These are phyloP conservation scores for Paracoccidioides lutzii DNA, from an alignment of 2,329 filamentous ascomycete genomes.

Conservation along the genomic window DNA sequence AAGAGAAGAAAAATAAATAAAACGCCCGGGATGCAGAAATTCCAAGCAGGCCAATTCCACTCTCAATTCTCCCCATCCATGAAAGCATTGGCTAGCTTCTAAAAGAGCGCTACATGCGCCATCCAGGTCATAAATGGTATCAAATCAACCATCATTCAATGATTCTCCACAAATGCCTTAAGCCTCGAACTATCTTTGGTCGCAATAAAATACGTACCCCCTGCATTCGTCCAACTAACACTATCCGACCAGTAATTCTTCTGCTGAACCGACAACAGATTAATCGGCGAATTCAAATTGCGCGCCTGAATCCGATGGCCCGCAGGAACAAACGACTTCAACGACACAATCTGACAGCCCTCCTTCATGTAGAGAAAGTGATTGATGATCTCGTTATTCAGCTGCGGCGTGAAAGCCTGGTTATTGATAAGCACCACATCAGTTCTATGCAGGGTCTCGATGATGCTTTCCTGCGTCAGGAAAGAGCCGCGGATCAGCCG, in stretches of 20 bases:
- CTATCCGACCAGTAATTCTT: conserved; percentile 55
- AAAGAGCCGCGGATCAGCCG: conserved; percentile 75
- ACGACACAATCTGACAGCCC: conserved; percentile 76
- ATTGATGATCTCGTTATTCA: conserved; percentile 73
- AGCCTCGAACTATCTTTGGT: conserved; percentile 54
- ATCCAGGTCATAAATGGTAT: not conserved
- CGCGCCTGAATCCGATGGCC: conserved; percentile 60
- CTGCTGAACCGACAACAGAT: conserved; percentile 64
- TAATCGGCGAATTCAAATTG: conserved; percentile 68
- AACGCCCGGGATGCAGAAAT: not conserved
- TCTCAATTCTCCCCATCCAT: not conserved
- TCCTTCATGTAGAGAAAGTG: conserved; percentile 90
- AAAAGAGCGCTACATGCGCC: not conserved
- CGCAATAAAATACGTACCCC: conserved; percentile 79
- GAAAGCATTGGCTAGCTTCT: not conserved
- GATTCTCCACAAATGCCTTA: conserved; percentile 35
- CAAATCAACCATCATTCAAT: conserved; percentile 11
- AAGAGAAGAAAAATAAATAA: not conserved
- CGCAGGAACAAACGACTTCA: conserved; percentile 80
- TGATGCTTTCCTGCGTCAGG: conserved; percentile 56
- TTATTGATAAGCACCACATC: conserved; percentile 98
- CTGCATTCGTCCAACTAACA: conserved; percentile 83
- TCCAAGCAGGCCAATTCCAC: not conserved
- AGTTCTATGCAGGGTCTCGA: conserved; percentile 62
- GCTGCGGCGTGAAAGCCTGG: conserved; percentile 77